A percentile compares a stretch with the other conserved stretches of the same genome.
Conservation (phyloP, 495 filamentous ascomycete genomes). For the Xylaria sp. region DNA sequence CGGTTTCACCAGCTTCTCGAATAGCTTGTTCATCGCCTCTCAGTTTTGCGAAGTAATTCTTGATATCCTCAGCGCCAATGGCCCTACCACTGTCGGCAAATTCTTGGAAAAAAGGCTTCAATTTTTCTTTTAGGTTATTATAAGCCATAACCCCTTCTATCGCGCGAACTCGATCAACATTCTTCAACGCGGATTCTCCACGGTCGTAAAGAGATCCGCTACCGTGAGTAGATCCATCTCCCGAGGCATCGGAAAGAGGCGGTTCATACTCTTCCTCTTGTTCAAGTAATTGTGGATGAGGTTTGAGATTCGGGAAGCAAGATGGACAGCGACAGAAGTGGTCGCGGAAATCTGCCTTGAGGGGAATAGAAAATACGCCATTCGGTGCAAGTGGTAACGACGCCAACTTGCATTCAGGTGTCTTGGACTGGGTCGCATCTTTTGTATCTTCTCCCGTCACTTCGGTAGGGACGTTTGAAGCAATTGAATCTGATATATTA, state of each 20-base stretch:
- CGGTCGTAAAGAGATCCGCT: constrained; percentile 81
- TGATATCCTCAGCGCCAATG: constrained; percentile 93
- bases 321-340: constrained; percentile 76
- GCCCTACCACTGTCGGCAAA: constrained; percentile 89
- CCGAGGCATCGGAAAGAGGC: constrained; percentile 66
- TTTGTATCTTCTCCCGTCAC: constrained; percentile 38
- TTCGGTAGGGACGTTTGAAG: constrained; percentile 26
- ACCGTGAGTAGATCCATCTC: constrained; percentile 57
- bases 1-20: constrained; percentile 54
- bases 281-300: constrained; percentile 82
- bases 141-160: constrained; percentile 99
- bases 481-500: background rate
- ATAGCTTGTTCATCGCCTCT: constrained; percentile 78
- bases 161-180: constrained; percentile 87
- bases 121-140: constrained; percentile 90
- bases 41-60: constrained; percentile 91
- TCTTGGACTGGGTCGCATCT: constrained; percentile 30
- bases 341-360: constrained; percentile 75
- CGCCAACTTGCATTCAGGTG: constrained; percentile 49
- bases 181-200: constrained; percentile 87
- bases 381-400: constrained; percentile 60
- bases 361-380: constrained; percentile 77
- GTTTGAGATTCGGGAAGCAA: constrained; percentile 75
- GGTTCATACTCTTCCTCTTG: constrained; percentile 94
- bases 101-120: constrained; percentile 89